These are phyloP conservation scores for Drechslerella dactyloides DNA, from an alignment of 2,329 filamentous ascomycete genomes.

Conservation along the genomic window DNA sequence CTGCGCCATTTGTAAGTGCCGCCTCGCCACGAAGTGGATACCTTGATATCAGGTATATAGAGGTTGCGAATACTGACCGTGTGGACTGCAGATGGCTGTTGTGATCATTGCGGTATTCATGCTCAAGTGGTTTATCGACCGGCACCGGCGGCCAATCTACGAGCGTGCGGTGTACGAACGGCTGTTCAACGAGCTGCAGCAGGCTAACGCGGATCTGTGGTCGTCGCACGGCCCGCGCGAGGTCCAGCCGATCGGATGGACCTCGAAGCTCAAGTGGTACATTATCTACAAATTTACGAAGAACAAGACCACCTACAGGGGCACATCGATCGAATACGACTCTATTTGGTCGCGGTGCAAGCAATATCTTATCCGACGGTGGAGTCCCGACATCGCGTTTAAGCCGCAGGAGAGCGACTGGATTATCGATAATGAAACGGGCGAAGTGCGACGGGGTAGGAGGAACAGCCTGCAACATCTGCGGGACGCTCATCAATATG, in stretches of 20 bases:
- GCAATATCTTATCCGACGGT: constrained; percentile 50
- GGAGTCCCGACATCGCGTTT: constrained; percentile 49
- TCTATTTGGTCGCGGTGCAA: constrained; percentile 54
- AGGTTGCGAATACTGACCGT: not conserved
- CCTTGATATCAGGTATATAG: no score
- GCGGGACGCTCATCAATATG: not conserved
- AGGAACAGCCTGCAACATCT: constrained; percentile 28
- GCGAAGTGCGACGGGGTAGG: constrained; percentile 26
- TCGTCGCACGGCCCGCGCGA: constrained; percentile 60
- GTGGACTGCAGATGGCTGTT: constrained; percentile 56
- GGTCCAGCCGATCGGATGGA: constrained; percentile 58
- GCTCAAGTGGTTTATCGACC: constrained; percentile 53
- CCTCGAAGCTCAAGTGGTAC: constrained; percentile 61
- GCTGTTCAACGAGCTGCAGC: constrained; percentile 62
- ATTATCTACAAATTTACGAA: constrained; percentile 61
- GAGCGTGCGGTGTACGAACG: constrained; percentile 62
- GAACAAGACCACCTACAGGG: constrained; percentile 33
- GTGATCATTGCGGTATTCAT: constrained; percentile 61
- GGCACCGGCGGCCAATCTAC: constrained; percentile 53
- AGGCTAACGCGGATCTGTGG: constrained; percentile 62
- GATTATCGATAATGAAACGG: constrained; percentile 37
- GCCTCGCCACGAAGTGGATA: not conserved
- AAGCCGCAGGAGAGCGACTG: constrained; percentile 29
- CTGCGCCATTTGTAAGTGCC: constrained; percentile 58
- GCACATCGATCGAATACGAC: constrained; percentile 58